These are phyloP conservation scores for Arthrinium puccinioides DNA, from an alignment of 2,329 filamentous ascomycete genomes.

Conservation along the genomic window DNA sequence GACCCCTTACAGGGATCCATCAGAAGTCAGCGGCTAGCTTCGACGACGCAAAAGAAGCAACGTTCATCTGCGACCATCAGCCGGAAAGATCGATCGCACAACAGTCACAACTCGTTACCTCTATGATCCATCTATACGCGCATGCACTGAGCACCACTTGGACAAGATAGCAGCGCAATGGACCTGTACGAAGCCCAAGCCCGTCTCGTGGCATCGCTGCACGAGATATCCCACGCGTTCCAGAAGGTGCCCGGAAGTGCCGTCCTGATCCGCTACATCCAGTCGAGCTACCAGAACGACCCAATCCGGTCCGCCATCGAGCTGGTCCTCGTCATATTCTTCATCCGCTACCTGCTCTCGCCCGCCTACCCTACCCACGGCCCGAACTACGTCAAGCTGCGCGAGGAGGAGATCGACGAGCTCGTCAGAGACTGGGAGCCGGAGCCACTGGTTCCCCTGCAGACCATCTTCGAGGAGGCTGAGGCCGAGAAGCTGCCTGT, in stretches of 20 bases:
- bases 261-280: slow-evolving; percentile 90
- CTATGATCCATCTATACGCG: too few relatives aligned
- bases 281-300: slow-evolving; percentile 96
- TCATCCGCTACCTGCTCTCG: slow-evolving; percentile 84
- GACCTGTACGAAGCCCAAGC: slow-evolving; percentile 56
- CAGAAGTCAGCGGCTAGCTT: too few relatives aligned
- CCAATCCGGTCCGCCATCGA: slow-evolving; percentile 91
- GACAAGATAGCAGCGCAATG: too few relatives aligned
- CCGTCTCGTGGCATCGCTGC: slow-evolving; percentile 43
- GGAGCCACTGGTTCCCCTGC: slow-evolving; percentile 75
- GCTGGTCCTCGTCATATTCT: slow-evolving; percentile 89
- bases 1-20: too few relatives aligned
- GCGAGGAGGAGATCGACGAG: slow-evolving; percentile 96
- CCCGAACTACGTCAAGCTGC: slow-evolving; percentile 80
- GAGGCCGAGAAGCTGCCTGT: slow-evolving; percentile 82
- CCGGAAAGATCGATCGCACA: too few relatives aligned
- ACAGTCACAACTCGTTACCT: too few relatives aligned
- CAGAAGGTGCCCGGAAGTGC: slow-evolving; percentile 90
- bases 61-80: too few relatives aligned
- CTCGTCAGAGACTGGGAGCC: slow-evolving; percentile 94
- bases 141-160: too few relatives aligned
- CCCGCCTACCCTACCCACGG: slow-evolving; percentile 90
- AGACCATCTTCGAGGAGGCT: slow-evolving; percentile 67
- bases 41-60: too few relatives aligned
- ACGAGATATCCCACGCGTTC: slow-evolving; percentile 57